These are phyloP conservation scores for Colletotrichum gloeosporioides DNA, from an alignment of 2,329 filamentous ascomycete species.

Conservation along the genomic window DNA sequence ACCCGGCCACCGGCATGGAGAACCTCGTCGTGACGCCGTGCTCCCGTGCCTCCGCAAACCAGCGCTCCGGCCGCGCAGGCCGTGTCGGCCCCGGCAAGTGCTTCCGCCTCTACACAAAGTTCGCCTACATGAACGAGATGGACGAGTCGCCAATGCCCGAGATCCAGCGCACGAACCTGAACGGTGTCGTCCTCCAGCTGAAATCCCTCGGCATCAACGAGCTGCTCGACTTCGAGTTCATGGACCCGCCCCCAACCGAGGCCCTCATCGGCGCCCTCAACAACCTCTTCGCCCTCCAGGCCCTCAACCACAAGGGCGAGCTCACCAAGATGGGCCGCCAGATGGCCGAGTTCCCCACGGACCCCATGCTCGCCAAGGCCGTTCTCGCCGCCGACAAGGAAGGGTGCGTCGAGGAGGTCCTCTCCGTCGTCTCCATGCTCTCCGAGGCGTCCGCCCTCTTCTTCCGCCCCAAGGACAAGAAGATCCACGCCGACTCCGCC, in stretches of 20 bases:
- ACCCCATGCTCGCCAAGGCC: constrained; percentile 89
- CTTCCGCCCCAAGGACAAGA: constrained; percentile 96
- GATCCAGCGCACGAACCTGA: constrained; percentile 90
- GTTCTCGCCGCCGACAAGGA: constrained; percentile 89
- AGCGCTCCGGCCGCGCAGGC: constrained; percentile 89
- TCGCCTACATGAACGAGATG: constrained; percentile 93
- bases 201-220: constrained; percentile 94
- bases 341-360: constrained; percentile 94
- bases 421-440: constrained; percentile 94
- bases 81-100: constrained; percentile 92
- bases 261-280: constrained; percentile 89
- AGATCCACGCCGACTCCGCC: constrained; percentile 92
- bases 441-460: constrained; percentile 88
- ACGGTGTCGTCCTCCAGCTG: constrained; percentile 80
- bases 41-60: constrained; percentile 89
- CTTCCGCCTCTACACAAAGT: constrained; percentile 92
- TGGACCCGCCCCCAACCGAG: constrained; percentile 91
- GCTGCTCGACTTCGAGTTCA: constrained; percentile 92
- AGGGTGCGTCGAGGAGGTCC: constrained; percentile 90
- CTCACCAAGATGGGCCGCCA: constrained; percentile 90
- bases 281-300: constrained; percentile 88
- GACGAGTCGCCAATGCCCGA: constrained; percentile 92
- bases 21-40: constrained; percentile 90
- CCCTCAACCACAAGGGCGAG: constrained; percentile 85
- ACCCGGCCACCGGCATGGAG: constrained; percentile 90